Base-by-base conservation (phyloP, 345 rosid genomes). In the Stellera chamaejasme region DNA sequence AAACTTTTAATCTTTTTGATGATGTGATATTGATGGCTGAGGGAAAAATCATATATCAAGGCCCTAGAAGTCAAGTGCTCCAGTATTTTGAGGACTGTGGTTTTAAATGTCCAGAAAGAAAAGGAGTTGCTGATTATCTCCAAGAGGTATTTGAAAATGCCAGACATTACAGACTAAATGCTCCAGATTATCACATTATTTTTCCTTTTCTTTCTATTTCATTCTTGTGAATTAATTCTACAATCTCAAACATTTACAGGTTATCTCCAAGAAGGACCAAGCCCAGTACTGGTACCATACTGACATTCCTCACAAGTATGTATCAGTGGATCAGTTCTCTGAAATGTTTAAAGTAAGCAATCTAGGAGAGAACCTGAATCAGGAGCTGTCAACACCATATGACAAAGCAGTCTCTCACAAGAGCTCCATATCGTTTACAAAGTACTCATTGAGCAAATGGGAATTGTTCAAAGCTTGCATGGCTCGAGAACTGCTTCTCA, bases 11-110 rank as follows among this genome's bases (percentile, higher is more conserved):
- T 64, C 77, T 80, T 13, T 80, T 80, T 2, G 82, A 83, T 45
- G 82, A 83, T 66, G 58, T 80, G 27, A 63, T 83, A 56, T 69
- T 83, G 53, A 69, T 80, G 70, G 75, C 82, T 5, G 82, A 80
- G 55, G 84, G 86, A 26, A 72, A 76, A 51, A 72, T 80, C 10
- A 62, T 76, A 8, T 83, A 80, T 39, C 80, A 78, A 28, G 86
- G 75, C 23, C 86, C 84, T 13, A 36, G 79, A 26, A 64, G 55
- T 48, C 7, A 65, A 5, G 68, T 70, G 41, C 72, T 78, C 25
- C 68, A 71, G 15, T 78, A 73, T 65, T 83, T 80, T 49, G 80
- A 74, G 58, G 71, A 59, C 48, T 72, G 78, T 65, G 86, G 90
- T 27, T 80, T 83, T 66, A 76, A 56, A 48, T 82, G 83, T 58